Evolutionary conservation across 2,329 filamentous ascomycete genomes (phyloP).

Genomic region (Colletotrichum salicis): DNA sequence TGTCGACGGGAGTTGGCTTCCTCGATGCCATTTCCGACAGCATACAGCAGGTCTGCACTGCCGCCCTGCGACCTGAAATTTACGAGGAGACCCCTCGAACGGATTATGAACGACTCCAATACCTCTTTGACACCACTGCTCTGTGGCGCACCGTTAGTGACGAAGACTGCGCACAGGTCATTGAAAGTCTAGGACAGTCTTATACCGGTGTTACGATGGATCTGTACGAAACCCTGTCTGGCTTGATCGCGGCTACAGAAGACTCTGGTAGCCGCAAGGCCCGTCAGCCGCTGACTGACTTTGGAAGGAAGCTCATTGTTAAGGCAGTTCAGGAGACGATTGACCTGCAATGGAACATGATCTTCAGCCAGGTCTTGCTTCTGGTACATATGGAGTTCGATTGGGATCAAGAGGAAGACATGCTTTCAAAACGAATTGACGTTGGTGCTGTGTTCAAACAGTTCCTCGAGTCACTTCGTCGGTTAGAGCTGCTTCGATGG

Average conservation of each 20-base stretch:
- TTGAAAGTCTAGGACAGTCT: slow-evolving; percentile 73
- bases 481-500: slow-evolving; percentile 80
- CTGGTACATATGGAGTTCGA: slow-evolving; percentile 89
- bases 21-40: slow-evolving; percentile 76
- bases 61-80: slow-evolving; percentile 76
- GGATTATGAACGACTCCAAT: slow-evolving; percentile 78
- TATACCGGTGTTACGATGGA: slow-evolving; percentile 67
- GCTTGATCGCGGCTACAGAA: slow-evolving; percentile 53
- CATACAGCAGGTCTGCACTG: slow-evolving; percentile 74
- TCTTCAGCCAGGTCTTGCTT: slow-evolving; percentile 85
- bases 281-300: slow-evolving; percentile 72
- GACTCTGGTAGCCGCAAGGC: slow-evolving; percentile 59
- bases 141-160: slow-evolving; percentile 85
- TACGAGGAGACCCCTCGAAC: slow-evolving; percentile 78
- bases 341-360: slow-evolving; percentile 75
- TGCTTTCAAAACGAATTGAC: slow-evolving; percentile 67
- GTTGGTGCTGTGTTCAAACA: slow-evolving; percentile 77
- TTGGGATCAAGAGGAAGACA: slow-evolving; percentile 77
- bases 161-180: slow-evolving; percentile 79
- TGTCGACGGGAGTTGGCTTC: slow-evolving; percentile 77
- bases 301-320: slow-evolving; percentile 80
- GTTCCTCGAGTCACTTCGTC: slow-evolving; percentile 76
- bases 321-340: slow-evolving; percentile 83
- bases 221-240: slow-evolving; percentile 64
- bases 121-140: slow-evolving; percentile 81